Conservation (phyloP, 1,284 basidiomycete genomes). For the Austroboletus novae-zelandiae region DNA sequence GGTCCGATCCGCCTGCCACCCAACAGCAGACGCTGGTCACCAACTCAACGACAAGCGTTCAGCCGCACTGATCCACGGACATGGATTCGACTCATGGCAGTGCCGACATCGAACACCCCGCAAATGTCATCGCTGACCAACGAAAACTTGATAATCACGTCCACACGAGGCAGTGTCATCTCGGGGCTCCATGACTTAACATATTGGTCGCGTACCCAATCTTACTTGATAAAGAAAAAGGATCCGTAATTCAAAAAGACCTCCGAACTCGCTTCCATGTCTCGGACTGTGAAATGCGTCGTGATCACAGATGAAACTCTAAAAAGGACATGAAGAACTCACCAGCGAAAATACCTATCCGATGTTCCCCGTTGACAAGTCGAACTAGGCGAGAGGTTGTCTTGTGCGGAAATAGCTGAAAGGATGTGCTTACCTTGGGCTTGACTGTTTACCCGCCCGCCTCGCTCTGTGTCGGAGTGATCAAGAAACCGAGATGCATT, state of each 20-base stretch:
- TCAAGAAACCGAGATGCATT: constrained; percentile 62
- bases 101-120: too few relatives aligned
- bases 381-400: constrained; percentile 37
- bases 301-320: background rate
- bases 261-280: constrained; percentile 42
- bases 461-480: constrained; percentile 35
- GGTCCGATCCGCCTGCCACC: too few relatives aligned
- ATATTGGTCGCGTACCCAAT: background rate
- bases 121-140: background rate
- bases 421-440: constrained; percentile 39
- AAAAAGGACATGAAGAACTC: constrained; percentile 13
- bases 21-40: too few relatives aligned
- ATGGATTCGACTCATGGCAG: too few relatives aligned
- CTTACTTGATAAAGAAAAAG: constrained; percentile 37
- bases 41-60: too few relatives aligned
- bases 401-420: background rate
- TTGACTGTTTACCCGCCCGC: constrained; percentile 38
- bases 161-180: background rate
- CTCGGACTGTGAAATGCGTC: constrained; percentile 26
- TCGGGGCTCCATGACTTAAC: background rate
- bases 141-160: constrained; percentile 9
- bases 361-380: constrained; percentile 56
- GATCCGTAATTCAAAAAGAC: constrained; percentile 53
- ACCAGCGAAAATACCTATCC: constrained; percentile 59
- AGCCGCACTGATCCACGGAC: too few relatives aligned